Conservation (phyloP, 176 grass and related monocot species). For the Triticum turgidum region DNA sequence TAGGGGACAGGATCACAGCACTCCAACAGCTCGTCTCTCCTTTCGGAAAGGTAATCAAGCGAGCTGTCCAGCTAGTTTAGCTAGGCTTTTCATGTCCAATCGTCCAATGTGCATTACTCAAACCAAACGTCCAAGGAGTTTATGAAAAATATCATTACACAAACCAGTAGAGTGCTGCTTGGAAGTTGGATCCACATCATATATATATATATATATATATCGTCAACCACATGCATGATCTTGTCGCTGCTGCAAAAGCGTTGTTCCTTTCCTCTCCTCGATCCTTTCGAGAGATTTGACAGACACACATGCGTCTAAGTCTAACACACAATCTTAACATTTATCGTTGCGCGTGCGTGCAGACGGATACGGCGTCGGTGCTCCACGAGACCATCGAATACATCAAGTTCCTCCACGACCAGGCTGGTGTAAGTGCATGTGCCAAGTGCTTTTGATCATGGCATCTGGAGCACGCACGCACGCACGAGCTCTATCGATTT, state of each 20-base stretch:
- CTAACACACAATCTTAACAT: conserved; percentile 40
- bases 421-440: conserved; percentile 77
- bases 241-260: conserved; percentile 46
- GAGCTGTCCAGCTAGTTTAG: neutral
- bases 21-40: conserved; percentile 98
- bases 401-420: conserved; percentile 99
- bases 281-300: conserved; percentile 35
- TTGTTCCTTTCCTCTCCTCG: conserved; percentile 44
- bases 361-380: conserved; percentile 99
- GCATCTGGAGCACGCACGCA: conserved; percentile 18
- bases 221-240: conserved; percentile 20
- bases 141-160: neutral
- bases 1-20: conserved; percentile 96
- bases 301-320: neutral
- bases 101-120: conserved; percentile 33
- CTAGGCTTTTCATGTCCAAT: conserved; percentile 48
- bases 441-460: conserved; percentile 42
- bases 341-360: conserved; percentile 52
- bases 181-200: conserved; percentile 25
- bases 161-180: conserved; percentile 29
- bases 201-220: neutral
- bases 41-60: conserved; percentile 94
- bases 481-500: conserved; percentile 33
- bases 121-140: no score
- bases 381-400: conserved; percentile 98